Base-by-base conservation (phyloP, 352 stramenopile genomes). In the Halophytophthora batemanensis region DNA sequence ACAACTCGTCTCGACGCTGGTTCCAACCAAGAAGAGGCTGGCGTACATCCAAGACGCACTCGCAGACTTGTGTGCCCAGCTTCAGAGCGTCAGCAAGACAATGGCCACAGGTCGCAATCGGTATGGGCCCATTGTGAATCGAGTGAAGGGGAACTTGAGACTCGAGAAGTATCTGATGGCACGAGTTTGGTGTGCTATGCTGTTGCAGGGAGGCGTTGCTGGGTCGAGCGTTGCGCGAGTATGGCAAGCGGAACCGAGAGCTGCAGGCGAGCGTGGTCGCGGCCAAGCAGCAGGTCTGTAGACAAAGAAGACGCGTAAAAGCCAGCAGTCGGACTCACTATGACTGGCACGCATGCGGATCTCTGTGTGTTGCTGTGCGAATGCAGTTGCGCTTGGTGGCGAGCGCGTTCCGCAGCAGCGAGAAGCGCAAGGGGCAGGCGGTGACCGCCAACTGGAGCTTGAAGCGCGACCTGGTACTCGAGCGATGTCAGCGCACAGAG, bases 401-500 rank as follows among this genome's bases (percentile, higher is more conserved):
- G 3, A 56, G 61, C 6, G 64, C 62, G 14, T 60, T 84, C 21
- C 53, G 55, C 14, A 68, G 47, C 34, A 80, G 69, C 36, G 55
- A 80, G 40, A 67, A 63, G 53, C 63, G 69, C 33, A 80, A 77
- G 54, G 54, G 43, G 8, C 62, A 71, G 14, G 63, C 59, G 2
- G 37, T 75, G 21, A 62, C 56, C 0, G 50, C 64, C n/a, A 70
- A 57, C 15, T 56, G 58, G 25, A 55, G 45, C 28, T 56, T 87
- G 23, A 84, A 82, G 54, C 71, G 74, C 29, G 56, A 73, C 14
- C 52, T 88, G 29, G 68, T 86, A n/a, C 17, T 77, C 45, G 74
- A 84, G 45, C 61, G 65, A 22, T 82, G 71, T 29, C 74, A 86
- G 50, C 74, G 77, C 33, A 66, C 71, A 50, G 71, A 81, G 74